Percentiles rank a stretch among this genome's conserved stretches.
Evolutionary conservation across 2,329 filamentous ascomycete genomes (phyloP).

Genomic region (Rhynchosporium secalis): DNA sequence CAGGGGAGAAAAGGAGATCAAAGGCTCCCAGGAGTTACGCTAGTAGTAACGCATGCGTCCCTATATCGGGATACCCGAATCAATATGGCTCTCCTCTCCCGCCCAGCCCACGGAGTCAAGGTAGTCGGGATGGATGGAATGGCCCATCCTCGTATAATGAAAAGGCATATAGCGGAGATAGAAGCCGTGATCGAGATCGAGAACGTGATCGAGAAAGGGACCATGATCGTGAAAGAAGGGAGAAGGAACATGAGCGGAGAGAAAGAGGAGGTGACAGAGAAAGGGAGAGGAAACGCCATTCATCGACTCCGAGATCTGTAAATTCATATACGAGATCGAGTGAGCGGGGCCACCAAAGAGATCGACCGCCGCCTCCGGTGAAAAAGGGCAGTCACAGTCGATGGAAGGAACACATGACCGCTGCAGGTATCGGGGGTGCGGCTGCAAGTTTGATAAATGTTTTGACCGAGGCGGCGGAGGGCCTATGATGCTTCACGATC

Average conservation of each 20-base stretch:
- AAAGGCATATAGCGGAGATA: not conserved
- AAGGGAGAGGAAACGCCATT: conserved; percentile 4
- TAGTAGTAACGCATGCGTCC: conserved; percentile 16
- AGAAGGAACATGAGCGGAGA: conserved; percentile 5
- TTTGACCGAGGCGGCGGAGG: conserved; percentile 55
- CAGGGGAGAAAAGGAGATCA: conserved; percentile 5
- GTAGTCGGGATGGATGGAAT: not conserved
- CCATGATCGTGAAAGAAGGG: not conserved
- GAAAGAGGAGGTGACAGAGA: not conserved
- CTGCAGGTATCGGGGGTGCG: conserved; percentile 60
- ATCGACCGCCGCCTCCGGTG: not conserved
- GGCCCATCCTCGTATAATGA: not conserved
- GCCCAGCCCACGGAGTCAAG: conserved; percentile 23
- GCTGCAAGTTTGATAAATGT: conserved; percentile 60
- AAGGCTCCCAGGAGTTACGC: conserved; percentile 17
- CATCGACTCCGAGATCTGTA: conserved; percentile 1
- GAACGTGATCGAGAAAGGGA: conserved; percentile 19
- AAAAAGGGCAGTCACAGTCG: conserved; percentile 40
- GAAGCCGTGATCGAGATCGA: conserved; percentile 9
- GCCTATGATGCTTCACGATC: conserved; percentile 19
- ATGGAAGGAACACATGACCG: conserved; percentile 56
- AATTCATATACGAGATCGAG: not conserved
- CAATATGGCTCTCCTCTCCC: conserved; percentile 27
- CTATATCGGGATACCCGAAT: conserved; percentile 33
- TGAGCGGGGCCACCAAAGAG: conserved; percentile 16